These are phyloP conservation scores for Tuber umbilicatum DNA, from an alignment of 495 filamentous ascomycete species.

Conservation along the genomic window DNA sequence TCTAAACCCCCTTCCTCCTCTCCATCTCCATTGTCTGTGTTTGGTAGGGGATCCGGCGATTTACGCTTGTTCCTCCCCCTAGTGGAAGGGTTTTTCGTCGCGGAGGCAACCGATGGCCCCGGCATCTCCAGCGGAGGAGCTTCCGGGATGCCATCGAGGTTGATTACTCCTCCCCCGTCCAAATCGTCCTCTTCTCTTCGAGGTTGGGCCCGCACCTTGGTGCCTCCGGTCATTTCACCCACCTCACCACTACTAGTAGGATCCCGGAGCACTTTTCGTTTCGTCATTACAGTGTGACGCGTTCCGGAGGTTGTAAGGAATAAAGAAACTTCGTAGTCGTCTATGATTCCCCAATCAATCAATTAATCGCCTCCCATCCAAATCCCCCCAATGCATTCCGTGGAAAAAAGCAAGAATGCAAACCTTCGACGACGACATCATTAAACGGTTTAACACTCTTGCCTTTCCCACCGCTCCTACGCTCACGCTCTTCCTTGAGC, in stretches of 20 bases:
- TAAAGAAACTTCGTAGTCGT: constrained; percentile 90
- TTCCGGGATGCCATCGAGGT: constrained; percentile 39
- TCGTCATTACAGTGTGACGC: constrained; percentile 80
- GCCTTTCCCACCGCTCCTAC: constrained; percentile 54
- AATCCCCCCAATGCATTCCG: background rate
- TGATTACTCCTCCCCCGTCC: constrained; percentile 44
- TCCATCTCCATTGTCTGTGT: constrained; percentile 18
- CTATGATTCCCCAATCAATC: constrained; percentile 45
- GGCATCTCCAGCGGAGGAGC: background rate
- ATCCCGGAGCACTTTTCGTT: constrained; percentile 64
- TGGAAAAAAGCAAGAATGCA: constrained; percentile 10
- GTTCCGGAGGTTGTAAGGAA: constrained; percentile 84
- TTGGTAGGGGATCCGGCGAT: constrained; percentile 14
- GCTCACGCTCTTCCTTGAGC: constrained; percentile 72
- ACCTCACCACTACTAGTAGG: constrained; percentile 40
- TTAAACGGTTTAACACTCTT: constrained; percentile 65
- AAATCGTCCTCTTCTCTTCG: constrained; percentile 44
- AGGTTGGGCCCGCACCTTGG: constrained; percentile 49
- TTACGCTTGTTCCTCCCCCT: constrained; percentile 16
- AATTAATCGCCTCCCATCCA: constrained; percentile 6
- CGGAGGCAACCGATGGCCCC: background rate
- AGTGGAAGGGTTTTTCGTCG: constrained; percentile 8
- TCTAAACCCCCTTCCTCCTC: constrained; percentile 33
- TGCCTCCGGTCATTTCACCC: constrained; percentile 49
- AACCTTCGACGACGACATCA: constrained; percentile 80